These are phyloP conservation scores for Neurospora tetraspora DNA, from an alignment of 495 filamentous ascomycete genomes.

Conservation along the genomic window DNA sequence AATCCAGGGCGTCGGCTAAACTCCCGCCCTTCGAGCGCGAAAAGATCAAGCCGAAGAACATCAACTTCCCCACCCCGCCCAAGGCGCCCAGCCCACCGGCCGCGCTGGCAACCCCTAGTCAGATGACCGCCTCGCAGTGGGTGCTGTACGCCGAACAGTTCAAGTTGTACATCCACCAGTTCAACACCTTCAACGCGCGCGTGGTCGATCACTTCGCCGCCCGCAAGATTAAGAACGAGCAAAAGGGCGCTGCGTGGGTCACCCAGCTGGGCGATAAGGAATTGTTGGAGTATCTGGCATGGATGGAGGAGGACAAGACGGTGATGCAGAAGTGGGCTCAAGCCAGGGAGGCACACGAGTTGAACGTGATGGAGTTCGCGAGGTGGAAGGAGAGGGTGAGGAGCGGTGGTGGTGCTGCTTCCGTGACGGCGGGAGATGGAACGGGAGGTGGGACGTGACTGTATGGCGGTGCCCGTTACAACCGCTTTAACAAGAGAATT, in stretches of 20 bases:
- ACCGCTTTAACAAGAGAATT: neutral
- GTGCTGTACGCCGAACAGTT: conserved; percentile 52
- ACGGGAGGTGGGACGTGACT: neutral
- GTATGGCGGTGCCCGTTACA: neutral
- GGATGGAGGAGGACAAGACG: conserved; percentile 52
- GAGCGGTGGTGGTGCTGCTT: neutral
- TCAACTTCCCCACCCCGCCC: conserved; percentile 55
- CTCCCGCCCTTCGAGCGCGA: conserved; percentile 25
- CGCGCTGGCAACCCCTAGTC: conserved; percentile 16
- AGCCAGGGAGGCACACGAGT: conserved; percentile 52
- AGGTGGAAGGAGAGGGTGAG: conserved; percentile 42
- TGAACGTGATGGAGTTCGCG: conserved; percentile 49
- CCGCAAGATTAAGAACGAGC: conserved; percentile 45
- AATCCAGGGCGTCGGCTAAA: conserved; percentile 47
- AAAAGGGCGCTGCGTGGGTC: conserved; percentile 41
- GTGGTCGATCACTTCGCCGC: conserved; percentile 59
- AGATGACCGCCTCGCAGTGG: conserved; percentile 41
- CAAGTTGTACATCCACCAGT: conserved; percentile 57
- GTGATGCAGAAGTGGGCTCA: conserved; percentile 56
- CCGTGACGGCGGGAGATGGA: conserved; percentile 23
- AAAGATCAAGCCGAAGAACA: conserved; percentile 15
- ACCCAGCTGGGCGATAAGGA: conserved; percentile 39
- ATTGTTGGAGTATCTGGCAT: conserved; percentile 44
- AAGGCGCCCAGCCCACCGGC: conserved; percentile 39
- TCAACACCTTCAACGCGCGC: conserved; percentile 52